phyloP scores from a whole-genome alignment of 306 rosid genomes.

The Medicago arabica region DNA sequence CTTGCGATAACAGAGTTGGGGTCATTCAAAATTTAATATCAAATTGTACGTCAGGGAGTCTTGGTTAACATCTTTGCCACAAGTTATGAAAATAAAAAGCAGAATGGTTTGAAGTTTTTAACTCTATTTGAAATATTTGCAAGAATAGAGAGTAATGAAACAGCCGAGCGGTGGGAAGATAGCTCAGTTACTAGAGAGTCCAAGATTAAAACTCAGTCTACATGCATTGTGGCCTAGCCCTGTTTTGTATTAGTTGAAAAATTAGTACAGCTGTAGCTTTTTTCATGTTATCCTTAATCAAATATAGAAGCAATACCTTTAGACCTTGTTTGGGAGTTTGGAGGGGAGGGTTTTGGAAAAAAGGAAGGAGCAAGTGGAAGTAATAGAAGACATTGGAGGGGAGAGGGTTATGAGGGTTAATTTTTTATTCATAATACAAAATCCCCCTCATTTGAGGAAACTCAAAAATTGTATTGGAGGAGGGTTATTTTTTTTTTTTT shows the following conservation, averaged over 20 bases:
- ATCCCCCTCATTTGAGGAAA: too few relatives aligned
- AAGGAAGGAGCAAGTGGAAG: too few relatives aligned
- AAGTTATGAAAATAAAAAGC: conserved; percentile 11
- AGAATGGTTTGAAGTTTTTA: conserved; percentile 8
- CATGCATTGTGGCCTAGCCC: conserved; percentile 1
- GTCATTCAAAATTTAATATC: conserved; percentile 25
- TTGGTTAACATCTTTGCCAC: conserved; percentile 23
- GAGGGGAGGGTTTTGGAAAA: too few relatives aligned
- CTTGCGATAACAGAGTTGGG: conserved; percentile 19
- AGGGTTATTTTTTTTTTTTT: too few relatives aligned
- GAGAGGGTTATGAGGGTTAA: too few relatives aligned
- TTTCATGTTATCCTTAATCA: conserved; percentile 27
- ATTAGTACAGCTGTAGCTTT: background rate
- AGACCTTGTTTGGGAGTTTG: too few relatives aligned
- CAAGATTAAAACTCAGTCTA: too few relatives aligned
- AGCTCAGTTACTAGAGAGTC: too few relatives aligned
- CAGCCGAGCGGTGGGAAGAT: conserved; percentile 5
- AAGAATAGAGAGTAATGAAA: conserved; percentile 14
- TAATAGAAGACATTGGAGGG: too few relatives aligned
- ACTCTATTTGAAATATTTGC: conserved; percentile 21
- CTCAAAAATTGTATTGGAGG: too few relatives aligned
- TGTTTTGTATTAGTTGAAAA: background rate
- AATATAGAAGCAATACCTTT: conserved; percentile 1
- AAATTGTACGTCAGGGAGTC: conserved; percentile 8
- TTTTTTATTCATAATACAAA: too few relatives aligned